Evolutionary conservation across 2,329 filamentous ascomycete genomes (phyloP), one percentile per base, ranked within the genome.

Genomic region (Didymella arachidicola): DNA sequence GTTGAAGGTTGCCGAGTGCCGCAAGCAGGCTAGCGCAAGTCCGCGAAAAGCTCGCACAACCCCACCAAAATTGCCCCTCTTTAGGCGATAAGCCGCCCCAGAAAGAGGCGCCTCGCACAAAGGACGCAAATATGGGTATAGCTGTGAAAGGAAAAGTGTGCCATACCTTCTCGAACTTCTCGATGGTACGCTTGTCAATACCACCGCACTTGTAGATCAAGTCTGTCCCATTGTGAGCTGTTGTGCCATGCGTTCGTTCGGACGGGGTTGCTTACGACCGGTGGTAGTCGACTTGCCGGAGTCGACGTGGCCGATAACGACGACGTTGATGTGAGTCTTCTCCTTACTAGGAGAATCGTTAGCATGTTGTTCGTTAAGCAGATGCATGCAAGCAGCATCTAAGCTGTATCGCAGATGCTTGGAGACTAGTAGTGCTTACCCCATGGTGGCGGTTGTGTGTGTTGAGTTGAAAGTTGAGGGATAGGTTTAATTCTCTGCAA

Each of bases 171-270:
- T 99, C 95, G 89, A 99, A 99, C 91, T 99, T 99, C 91, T 99
- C 95, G 82, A 99, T 99, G 84, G 94, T 98, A 93, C 95, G 94
- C 89, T 94, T 93, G 92, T 99, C 95, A 81, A 98, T 99, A 92
- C 95, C 95, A 90, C 95, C 95, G 88, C 95, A 98, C 91, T 99
- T 94, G 93, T 98, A 98, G 91, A 99, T 98, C 89, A 99, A 89
- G 87, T 83, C 80, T 83, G 78, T 94, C 82, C 74, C 77, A 71
- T 72, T 71, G 71, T 76, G 63, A 71, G 67, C 62, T 63, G 46
- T 49, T 67, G 62, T 60, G 63, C 64, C 63, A 63, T 66, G 72
- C 67, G 61, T 51, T 68, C 50, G 71, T 62, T 71, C 64, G 68
- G 65, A 58, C 54, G 67, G 68, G 71, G 57, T 69, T 67, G 73